Percentiles rank a stretch among this genome's conserved stretches.
phyloP scores from a whole-genome alignment of 257 asterid species.

The Przewalskia tangutica region DNA sequence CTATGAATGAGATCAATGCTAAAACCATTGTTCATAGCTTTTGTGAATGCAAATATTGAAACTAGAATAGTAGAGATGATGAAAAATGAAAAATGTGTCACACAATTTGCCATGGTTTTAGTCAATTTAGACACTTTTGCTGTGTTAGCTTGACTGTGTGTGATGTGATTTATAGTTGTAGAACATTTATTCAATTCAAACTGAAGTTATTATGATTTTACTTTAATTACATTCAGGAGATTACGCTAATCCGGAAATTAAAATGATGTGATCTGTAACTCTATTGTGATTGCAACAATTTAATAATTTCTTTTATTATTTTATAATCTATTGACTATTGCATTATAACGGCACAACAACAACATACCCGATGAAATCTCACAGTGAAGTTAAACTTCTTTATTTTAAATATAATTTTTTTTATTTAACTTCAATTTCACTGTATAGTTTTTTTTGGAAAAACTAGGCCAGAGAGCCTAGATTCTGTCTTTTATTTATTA shows the following conservation, averaged over 20 bases:
- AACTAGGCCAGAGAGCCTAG: too few species aligned
- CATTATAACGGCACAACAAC: too few species aligned
- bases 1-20: conserved; percentile 50
- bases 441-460: too few species aligned
- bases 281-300: background rate
- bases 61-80: conserved; percentile 5
- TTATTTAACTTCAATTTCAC: too few species aligned
- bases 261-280: background rate
- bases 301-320: background rate
- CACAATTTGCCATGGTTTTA: conserved; percentile 4
- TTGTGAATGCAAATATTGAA: background rate
- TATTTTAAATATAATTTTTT: too few species aligned
- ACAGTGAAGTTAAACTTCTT: too few species aligned
- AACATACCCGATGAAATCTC: too few species aligned
- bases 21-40: conserved; percentile 34
- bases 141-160: background rate
- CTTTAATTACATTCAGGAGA: background rate
- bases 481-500: too few species aligned
- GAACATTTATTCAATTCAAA: background rate
- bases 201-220: background rate
- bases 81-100: background rate
- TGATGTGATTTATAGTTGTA: background rate
- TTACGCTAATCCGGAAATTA: background rate
- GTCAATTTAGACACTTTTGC: background rate
- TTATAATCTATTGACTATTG: too few species aligned